Conservation (phyloP, 495 filamentous ascomycete genomes). For the Elasticomyces elasticus region DNA sequence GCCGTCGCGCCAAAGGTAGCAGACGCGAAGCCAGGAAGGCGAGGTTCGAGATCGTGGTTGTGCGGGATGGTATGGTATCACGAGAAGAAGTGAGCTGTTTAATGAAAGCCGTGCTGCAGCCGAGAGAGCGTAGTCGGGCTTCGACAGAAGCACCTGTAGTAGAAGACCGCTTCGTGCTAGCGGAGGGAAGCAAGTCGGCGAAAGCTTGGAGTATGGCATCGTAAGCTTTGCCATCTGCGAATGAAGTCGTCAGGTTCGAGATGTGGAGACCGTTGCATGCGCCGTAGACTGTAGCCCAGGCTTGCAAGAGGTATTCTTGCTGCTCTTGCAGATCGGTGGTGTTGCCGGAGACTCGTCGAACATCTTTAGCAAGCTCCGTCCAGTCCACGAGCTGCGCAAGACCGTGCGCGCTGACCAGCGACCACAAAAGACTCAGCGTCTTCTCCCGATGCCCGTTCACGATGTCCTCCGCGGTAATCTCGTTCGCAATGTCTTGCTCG, state of each 20-base stretch:
- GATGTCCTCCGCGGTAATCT: conserved; percentile 48
- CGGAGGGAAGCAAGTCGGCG: conserved; percentile 30
- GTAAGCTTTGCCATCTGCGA: conserved; percentile 49
- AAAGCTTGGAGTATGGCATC: conserved; percentile 52
- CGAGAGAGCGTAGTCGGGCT: conserved; percentile 8
- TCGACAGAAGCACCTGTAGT: background rate
- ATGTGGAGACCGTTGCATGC: conserved; percentile 39
- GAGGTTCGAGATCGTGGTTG: conserved; percentile 46
- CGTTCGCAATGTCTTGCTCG: conserved; percentile 28
- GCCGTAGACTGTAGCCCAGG: conserved; percentile 47
- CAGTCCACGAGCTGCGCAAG: conserved; percentile 46
- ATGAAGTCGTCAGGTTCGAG: conserved; percentile 50
- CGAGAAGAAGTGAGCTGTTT: conserved; percentile 23
- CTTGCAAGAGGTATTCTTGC: conserved; percentile 35
- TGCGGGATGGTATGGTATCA: conserved; percentile 32
- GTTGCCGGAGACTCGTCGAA: conserved; percentile 16
- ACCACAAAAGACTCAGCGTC: conserved; percentile 54
- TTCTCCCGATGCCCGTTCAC: conserved; percentile 60
- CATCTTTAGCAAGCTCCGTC: conserved; percentile 44
- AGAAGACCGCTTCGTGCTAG: background rate
- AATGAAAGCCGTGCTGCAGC: conserved; percentile 32
- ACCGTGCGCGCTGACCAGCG: conserved; percentile 49
- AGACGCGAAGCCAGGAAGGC: conserved; percentile 56
- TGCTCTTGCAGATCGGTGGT: background rate
- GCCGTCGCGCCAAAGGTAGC: conserved; percentile 40